Evolutionary conservation across 139 green algal species (phyloP).

Genomic region (Asterochloris erici): DNA sequence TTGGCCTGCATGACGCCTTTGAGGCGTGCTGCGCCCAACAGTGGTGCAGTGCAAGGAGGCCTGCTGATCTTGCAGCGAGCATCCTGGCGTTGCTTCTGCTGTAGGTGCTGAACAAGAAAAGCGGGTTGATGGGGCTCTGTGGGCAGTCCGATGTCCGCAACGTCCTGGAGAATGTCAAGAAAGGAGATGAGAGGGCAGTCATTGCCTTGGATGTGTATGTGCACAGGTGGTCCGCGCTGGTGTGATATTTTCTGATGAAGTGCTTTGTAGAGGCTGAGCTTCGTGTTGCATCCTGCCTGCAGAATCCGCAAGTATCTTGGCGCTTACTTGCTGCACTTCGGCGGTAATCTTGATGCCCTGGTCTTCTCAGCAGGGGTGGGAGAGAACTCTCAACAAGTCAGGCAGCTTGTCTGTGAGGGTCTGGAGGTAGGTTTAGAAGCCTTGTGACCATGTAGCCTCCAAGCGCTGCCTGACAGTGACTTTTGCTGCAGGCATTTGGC

Average conservation of each 20-base stretch:
- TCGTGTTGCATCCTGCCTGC: slow-evolving; percentile 34
- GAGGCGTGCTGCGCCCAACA: too few relatives aligned
- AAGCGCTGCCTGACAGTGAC: too few relatives aligned
- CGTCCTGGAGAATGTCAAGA: slow-evolving; percentile 46
- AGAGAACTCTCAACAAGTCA: slow-evolving; percentile 60
- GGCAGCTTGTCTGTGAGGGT: slow-evolving; percentile 40
- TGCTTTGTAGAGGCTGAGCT: too few relatives aligned
- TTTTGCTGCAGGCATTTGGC: slow-evolving; percentile 49
- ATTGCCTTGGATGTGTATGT: slow-evolving; percentile 62
- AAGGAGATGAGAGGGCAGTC: slow-evolving; percentile 40
- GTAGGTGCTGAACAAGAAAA: slow-evolving; percentile 85
- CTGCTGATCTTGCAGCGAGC: too few relatives aligned
- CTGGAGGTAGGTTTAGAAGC: slow-evolving; percentile 39
- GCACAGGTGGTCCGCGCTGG: too few relatives aligned
- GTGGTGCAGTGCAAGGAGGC: too few relatives aligned
- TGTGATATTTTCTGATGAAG: too few relatives aligned
- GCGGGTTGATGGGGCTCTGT: slow-evolving; percentile 39
- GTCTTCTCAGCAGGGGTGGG: slow-evolving; percentile 85
- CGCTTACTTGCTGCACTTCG: slow-evolving; percentile 69
- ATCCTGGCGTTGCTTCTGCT: too few relatives aligned
- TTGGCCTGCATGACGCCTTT: too few relatives aligned
- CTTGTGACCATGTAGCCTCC: too few relatives aligned
- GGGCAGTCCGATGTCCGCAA: slow-evolving; percentile 60
- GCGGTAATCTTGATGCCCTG: slow-evolving; percentile 75
- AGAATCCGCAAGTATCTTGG: slow-evolving; percentile 87